Evolutionary conservation across 2,329 filamentous ascomycete genomes (phyloP), one percentile per base, ranked within the genome.

Genomic region (Sporothrix pseudoabietina): DNA sequence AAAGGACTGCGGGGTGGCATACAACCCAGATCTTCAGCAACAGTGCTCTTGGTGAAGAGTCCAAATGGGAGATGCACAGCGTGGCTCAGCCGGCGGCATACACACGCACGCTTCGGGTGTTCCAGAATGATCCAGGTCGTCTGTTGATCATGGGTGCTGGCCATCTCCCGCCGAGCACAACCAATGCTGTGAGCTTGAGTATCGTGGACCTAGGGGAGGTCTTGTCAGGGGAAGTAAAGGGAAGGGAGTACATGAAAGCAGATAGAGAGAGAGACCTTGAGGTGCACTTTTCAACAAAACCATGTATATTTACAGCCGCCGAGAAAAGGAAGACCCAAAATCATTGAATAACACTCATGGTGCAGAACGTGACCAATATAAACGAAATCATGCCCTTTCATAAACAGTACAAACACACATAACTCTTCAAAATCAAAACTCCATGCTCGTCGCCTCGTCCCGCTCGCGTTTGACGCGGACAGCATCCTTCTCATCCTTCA

Each of bases 401-500:
- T 71, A 30, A 71, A 22, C 35, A 49, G 35, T 39, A 47, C 26
- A 41, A 32, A 6, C 16, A 22, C 4, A n/a, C 8, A 47, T 26
- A 26, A 52, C 5, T 2, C n/a, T 41, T 69, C 39, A 4, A 73
- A 68, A 35, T 66, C 57, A 88, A 79, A 89, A 89, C 35, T 89
- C 86, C 84, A 88, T 85, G 0, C 81, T 79, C 32, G 82, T 80
- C 2, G 81, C 81, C 30, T 86, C 86, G 2, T 87, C 86, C 32
- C 87, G 82, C 79, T 89, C 87, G 74, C 87, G 79, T 83, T 89
- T 89, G 5, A 88, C 82, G 76, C 81, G 84, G 4, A 82, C 79
- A 73, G 84, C 89, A 72, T 85, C 89, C 75, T 85, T 85, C 80
- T 91, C 90, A 74, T 97, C 95, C 81, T 91, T 94, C 81, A 98